Evolutionary conservation across 2,329 filamentous ascomycete genomes (phyloP).

Genomic region (Camillea tinctor): DNA sequence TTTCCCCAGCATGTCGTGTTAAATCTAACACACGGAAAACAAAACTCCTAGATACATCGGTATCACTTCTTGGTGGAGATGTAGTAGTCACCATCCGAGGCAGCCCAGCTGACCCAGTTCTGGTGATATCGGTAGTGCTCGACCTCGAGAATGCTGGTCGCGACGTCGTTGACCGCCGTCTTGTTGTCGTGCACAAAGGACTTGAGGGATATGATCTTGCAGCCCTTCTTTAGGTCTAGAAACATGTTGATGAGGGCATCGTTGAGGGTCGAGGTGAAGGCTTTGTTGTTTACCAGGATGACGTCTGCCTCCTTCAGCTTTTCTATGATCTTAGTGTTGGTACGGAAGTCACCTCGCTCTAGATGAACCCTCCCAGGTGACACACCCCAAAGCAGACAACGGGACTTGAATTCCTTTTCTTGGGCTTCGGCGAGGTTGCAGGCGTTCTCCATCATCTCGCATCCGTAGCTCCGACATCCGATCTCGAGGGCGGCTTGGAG

Average conservation of each 20-base stretch:
- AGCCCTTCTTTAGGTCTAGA: conserved; percentile 86
- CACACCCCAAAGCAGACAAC: conserved; percentile 87
- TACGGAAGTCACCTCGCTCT: conserved; percentile 80
- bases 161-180: conserved; percentile 75
- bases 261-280: conserved; percentile 86
- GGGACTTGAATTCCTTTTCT: conserved; percentile 76
- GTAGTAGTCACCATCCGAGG: conserved; percentile 79
- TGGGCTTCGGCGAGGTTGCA: conserved; percentile 80
- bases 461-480: conserved; percentile 93
- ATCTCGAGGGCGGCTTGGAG: conserved; percentile 90
- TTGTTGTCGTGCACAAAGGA: conserved; percentile 83
- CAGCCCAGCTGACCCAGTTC: conserved; percentile 88
- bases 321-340: conserved; percentile 66
- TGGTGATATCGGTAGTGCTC: conserved; percentile 61
- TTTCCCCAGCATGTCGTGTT: not conserved
- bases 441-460: conserved; percentile 92
- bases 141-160: conserved; percentile 73
- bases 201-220: conserved; percentile 86
- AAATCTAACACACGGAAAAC: not conserved
- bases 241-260: conserved; percentile 84
- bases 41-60: not conserved
- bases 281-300: conserved; percentile 97
- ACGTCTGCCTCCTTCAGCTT: conserved; percentile 85
- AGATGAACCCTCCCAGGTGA: conserved; percentile 76
- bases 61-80: conserved; percentile 74